phyloP scores from a whole-genome alignment of 345 rosid species.

The Boechera stricta region DNA sequence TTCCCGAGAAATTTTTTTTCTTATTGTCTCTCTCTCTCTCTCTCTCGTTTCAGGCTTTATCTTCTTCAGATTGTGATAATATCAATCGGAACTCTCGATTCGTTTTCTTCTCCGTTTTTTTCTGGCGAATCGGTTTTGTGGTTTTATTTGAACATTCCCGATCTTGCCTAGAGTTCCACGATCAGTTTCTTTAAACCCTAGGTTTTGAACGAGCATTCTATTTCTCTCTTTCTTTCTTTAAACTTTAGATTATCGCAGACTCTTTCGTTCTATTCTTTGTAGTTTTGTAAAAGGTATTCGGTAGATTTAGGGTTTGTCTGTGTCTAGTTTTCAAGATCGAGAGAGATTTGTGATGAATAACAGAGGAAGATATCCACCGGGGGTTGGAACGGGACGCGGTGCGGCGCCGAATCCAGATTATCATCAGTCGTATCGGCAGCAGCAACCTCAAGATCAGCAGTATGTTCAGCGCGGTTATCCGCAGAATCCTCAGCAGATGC shows the following conservation, averaged over 20 bases:
- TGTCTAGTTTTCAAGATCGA: slow-evolving; percentile 28
- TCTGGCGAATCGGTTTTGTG: slow-evolving; percentile 31
- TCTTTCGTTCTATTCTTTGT: background rate
- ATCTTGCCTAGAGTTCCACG: slow-evolving; percentile 31
- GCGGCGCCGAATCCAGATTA: slow-evolving; percentile 58
- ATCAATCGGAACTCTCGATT: slow-evolving; percentile 35
- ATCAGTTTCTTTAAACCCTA: slow-evolving; percentile 19
- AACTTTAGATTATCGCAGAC: slow-evolving; percentile 14
- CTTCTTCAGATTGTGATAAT: slow-evolving; percentile 25
- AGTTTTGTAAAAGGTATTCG: slow-evolving; percentile 8
- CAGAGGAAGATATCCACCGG: slow-evolving; percentile 88
- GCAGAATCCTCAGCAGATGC: slow-evolving; percentile 52
- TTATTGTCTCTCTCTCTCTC: background rate
- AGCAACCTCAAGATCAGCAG: slow-evolving; percentile 59
- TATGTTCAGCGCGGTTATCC: slow-evolving; percentile 61
- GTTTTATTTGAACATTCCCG: slow-evolving; percentile 41
- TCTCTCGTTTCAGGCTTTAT: background rate
- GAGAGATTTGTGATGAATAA: slow-evolving; percentile 59
- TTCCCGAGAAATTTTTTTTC: slow-evolving; percentile 23
- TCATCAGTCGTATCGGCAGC: slow-evolving; percentile 55
- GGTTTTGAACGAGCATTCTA: slow-evolving; percentile 15
- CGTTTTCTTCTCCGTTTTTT: slow-evolving; percentile 25
- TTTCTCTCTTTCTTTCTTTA: background rate
- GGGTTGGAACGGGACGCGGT: slow-evolving; percentile 68
- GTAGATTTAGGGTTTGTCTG: slow-evolving; percentile 48